A percentile compares a stretch with the other conserved stretches of the same genome.
Evolutionary conservation across 192 early-diverging fungal genomes (phyloP).

Genomic region (Coemansia sp.): DNA sequence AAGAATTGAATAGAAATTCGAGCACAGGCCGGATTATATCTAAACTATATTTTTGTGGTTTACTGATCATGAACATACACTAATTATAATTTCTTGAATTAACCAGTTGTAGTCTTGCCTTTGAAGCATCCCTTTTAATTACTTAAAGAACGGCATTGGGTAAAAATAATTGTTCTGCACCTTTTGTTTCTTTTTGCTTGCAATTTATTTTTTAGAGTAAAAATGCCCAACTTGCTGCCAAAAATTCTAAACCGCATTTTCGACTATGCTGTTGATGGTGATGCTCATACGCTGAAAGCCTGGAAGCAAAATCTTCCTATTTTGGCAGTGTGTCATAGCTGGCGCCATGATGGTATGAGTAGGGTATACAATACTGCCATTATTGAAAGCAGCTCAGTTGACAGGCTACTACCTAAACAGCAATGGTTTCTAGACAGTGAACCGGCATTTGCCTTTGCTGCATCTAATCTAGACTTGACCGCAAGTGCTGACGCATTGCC

Average conservation of each 20-base stretch:
- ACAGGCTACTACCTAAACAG: background rate
- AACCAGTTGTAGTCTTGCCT: background rate
- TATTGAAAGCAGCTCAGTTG: background rate
- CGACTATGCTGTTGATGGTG: background rate
- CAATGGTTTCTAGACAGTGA: background rate
- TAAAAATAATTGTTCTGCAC: too few relatives aligned
- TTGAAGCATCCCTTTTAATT: too few relatives aligned
- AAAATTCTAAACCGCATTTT: background rate
- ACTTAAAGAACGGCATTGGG: too few relatives aligned
- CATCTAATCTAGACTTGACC: background rate
- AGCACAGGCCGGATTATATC: too few relatives aligned
- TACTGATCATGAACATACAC: too few relatives aligned
- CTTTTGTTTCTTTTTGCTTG: too few relatives aligned
- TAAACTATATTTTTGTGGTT: too few relatives aligned
- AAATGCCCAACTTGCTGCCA: background rate
- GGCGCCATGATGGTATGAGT: background rate
- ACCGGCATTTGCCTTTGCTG: background rate
- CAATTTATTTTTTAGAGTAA: background rate
- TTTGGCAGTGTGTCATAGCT: background rate
- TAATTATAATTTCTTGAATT: too few relatives aligned
- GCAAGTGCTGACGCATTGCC: background rate
- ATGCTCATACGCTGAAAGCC: background rate
- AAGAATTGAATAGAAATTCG: too few relatives aligned
- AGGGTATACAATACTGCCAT: background rate
- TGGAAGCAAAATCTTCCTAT: background rate